Conservation (phyloP, 1,139 yeast genomes). For the Candida sp. region DNA sequence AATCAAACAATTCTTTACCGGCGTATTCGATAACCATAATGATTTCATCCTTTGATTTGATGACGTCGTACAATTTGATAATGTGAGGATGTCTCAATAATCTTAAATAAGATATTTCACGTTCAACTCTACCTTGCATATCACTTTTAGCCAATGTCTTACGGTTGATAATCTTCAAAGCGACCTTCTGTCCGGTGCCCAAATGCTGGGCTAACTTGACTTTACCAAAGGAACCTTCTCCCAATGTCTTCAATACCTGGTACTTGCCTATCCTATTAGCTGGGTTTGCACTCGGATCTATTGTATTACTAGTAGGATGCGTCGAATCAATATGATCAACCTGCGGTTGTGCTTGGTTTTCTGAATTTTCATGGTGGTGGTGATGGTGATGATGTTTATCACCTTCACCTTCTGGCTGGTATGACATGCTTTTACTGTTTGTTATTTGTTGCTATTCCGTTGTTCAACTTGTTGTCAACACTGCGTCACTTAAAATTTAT, state of each 20-base stretch:
- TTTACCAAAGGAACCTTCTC: slow-evolving; percentile 98
- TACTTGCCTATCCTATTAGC: slow-evolving; percentile 79
- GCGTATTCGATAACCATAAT: slow-evolving; percentile 98
- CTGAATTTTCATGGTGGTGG: slow-evolving; percentile 7
- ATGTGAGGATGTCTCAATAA: slow-evolving; percentile 95
- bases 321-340: background rate
- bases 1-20: slow-evolving; percentile 93
- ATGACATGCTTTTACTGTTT: slow-evolving; percentile 6
- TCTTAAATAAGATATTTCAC: slow-evolving; percentile 89
- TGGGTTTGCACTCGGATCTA: slow-evolving; percentile 30
- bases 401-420: slow-evolving; percentile 8
- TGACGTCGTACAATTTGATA: slow-evolving; percentile 93
- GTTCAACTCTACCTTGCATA: slow-evolving; percentile 96
- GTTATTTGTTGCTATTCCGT: background rate
- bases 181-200: slow-evolving; percentile 91
- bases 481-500: background rate
- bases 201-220: slow-evolving; percentile 94
- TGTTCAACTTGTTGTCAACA: background rate
- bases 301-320: slow-evolving; percentile 13
- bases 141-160: slow-evolving; percentile 93
- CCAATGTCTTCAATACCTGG: slow-evolving; percentile 90
- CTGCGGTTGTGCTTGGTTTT: slow-evolving; percentile 1
- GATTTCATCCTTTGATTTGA: slow-evolving; percentile 92
- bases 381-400: slow-evolving; percentile 10
- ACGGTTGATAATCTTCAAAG: slow-evolving; percentile 89